phyloP scores from a whole-genome alignment of 176 grass and related monocot genomes.

The Cenchrus purpureus region DNA sequence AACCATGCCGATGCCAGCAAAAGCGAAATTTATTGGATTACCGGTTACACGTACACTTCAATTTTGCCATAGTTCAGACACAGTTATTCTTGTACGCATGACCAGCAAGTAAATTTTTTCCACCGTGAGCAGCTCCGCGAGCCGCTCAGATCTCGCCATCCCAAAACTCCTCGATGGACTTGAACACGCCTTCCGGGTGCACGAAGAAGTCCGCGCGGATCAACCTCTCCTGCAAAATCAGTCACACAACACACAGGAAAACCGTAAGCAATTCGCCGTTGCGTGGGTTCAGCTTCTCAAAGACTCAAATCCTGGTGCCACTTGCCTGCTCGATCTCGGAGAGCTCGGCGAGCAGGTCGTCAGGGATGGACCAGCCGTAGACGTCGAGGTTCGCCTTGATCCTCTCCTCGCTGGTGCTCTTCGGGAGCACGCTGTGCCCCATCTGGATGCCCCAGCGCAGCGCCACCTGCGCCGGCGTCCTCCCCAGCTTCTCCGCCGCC shows the following conservation, averaged over 20 bases:
- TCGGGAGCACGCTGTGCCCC: conserved; percentile 69
- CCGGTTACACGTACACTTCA: not conserved
- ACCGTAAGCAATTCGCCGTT: not conserved
- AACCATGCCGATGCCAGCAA: not conserved
- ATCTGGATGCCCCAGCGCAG: conserved; percentile 71
- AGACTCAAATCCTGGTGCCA: not conserved
- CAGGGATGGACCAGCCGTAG: conserved; percentile 68
- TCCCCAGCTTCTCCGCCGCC: conserved; percentile 56
- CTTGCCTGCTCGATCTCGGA: conserved; percentile 64
- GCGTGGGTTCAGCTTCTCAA: not conserved
- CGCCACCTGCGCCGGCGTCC: conserved; percentile 66
- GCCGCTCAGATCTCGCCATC: conserved; percentile 54
- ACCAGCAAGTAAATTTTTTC: not conserved
- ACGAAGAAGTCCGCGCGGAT: conserved; percentile 46
- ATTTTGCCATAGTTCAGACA: not conserved
- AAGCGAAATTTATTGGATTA: too few species aligned
- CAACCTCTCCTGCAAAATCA: conserved; percentile 52
- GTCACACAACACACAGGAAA: not conserved
- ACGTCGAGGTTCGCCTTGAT: conserved; percentile 62
- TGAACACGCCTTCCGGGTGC: conserved; percentile 50
- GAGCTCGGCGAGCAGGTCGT: conserved; percentile 47
- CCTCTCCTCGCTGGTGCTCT: conserved; percentile 60
- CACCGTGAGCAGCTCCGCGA: too few species aligned
- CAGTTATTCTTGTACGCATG: not conserved
- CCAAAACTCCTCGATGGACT: conserved; percentile 66